Evolutionary conservation across 2,329 filamentous ascomycete genomes (phyloP).

Genomic region (Pseudocercospora cruenta): DNA sequence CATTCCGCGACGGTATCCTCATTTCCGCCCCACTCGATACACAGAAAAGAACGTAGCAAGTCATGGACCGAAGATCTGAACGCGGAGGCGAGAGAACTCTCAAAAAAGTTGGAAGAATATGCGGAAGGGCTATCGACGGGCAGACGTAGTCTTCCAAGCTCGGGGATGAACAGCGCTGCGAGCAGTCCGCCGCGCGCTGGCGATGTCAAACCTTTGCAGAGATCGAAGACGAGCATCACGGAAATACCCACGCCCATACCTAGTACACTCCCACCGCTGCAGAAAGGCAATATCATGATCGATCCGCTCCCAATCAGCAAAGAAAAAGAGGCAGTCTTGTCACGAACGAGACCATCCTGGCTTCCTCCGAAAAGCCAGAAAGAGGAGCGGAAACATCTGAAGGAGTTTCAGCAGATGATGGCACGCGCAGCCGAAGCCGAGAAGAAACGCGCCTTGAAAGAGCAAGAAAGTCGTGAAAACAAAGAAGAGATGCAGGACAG

Average conservation of each 20-base stretch:
- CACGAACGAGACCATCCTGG: constrained; percentile 78
- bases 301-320: constrained; percentile 82
- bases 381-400: constrained; percentile 87
- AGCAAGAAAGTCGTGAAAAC: constrained; percentile 56
- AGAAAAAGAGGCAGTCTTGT: constrained; percentile 83
- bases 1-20: constrained; percentile 37
- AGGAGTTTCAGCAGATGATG: constrained; percentile 85
- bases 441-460: constrained; percentile 53
- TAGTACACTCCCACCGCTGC: constrained; percentile 54
- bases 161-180: constrained; percentile 25
- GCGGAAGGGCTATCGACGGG: constrained; percentile 52
- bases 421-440: constrained; percentile 61
- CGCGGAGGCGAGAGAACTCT: constrained; percentile 72
- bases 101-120: constrained; percentile 79
- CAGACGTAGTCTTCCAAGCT: constrained; percentile 52
- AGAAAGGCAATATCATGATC: constrained; percentile 78
- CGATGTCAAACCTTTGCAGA: constrained; percentile 24
- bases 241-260: constrained; percentile 53
- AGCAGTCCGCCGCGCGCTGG: constrained; percentile 44
- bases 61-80: constrained; percentile 77
- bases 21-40: constrained; percentile 33
- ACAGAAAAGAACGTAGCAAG: constrained; percentile 53
- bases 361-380: constrained; percentile 83
- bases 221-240: constrained; percentile 40
- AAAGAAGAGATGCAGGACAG: constrained; percentile 56